A percentile compares a stretch with the other conserved stretches of the same genome.
These are phyloP conservation scores for Sungouiozyma intestinalis DNA, from an alignment of 805 yeast species.

Conservation along the genomic window DNA sequence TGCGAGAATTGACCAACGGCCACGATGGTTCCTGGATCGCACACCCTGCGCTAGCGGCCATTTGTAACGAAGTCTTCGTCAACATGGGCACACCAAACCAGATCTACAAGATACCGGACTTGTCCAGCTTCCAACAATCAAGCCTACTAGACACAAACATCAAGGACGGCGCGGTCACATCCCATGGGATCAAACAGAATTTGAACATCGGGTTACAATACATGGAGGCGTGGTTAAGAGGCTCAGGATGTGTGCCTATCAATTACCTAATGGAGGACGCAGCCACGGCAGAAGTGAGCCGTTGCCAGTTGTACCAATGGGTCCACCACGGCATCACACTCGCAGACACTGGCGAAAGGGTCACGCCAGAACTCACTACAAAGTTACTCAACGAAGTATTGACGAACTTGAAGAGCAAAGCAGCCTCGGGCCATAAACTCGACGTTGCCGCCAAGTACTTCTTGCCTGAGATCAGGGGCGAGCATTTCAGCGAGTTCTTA, in stretches of 20 bases:
- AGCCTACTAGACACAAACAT: constrained; percentile 58
- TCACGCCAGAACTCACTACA: constrained; percentile 51
- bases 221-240: constrained; percentile 81
- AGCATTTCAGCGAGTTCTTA: constrained; percentile 64
- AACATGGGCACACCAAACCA: constrained; percentile 81
- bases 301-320: constrained; percentile 80
- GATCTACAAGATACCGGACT: constrained; percentile 39
- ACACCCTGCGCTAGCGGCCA: constrained; percentile 70
- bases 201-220: constrained; percentile 67
- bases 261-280: constrained; percentile 85
- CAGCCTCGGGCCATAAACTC: constrained; percentile 48
- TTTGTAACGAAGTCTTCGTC: constrained; percentile 62
- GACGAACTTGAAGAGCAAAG: constrained; percentile 35
- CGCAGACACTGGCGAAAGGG: constrained; percentile 45
- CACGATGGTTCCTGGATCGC: constrained; percentile 90
- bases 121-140: constrained; percentile 25
- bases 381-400: constrained; percentile 53
- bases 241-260: constrained; percentile 78
- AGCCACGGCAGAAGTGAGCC: constrained; percentile 79
- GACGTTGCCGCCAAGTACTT: constrained; percentile 59
- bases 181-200: constrained; percentile 60
- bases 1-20: constrained; percentile 66
- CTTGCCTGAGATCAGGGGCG: constrained; percentile 62
- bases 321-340: constrained; percentile 55
- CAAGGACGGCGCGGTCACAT: constrained; percentile 53